Conservation (phyloP, 345 rosid genomes). For the Moringa oleifera region DNA sequence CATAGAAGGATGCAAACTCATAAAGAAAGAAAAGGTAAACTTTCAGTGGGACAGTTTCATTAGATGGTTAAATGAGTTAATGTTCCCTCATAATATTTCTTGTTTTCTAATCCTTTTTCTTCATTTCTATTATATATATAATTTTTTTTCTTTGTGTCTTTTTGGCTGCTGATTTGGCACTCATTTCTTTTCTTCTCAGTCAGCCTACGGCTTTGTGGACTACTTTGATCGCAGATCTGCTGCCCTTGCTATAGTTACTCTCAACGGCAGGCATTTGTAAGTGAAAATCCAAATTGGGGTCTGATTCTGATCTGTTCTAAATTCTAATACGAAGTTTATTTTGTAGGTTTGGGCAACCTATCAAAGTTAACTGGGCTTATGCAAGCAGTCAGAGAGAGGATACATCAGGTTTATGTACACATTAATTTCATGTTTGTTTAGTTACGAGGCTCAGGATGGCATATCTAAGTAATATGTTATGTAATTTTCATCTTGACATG, state of each 20-base stretch:
- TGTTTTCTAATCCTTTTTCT: neutral
- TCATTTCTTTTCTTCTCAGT: constrained; percentile 37
- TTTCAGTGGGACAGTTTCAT: constrained; percentile 9
- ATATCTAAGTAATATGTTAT: constrained; percentile 2
- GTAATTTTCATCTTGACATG: constrained; percentile 8
- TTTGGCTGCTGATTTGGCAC: constrained; percentile 3
- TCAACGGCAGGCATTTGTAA: constrained; percentile 87
- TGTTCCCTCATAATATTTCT: too few relatives aligned
- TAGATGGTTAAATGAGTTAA: too few relatives aligned
- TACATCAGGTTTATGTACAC: constrained; percentile 58
- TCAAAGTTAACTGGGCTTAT: constrained; percentile 97
- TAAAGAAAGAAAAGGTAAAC: constrained; percentile 62
- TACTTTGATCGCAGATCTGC: constrained; percentile 89
- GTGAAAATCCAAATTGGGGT: constrained; percentile 16
- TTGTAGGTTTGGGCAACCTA: constrained; percentile 92
- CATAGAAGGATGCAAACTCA: constrained; percentile 68
- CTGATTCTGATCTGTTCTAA: neutral
- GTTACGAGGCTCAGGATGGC: neutral
- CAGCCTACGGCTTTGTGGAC: constrained; percentile 92
- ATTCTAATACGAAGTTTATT: constrained; percentile 11
- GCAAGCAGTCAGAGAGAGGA: constrained; percentile 97
- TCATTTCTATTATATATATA: neutral
- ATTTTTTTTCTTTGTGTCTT: neutral
- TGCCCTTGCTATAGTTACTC: constrained; percentile 67
- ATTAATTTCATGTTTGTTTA: neutral